Percentiles rank a stretch among this genome's conserved stretches.
Conservation (phyloP, 2,329 filamentous ascomycete genomes). For the Arthrobotrys iridis region DNA sequence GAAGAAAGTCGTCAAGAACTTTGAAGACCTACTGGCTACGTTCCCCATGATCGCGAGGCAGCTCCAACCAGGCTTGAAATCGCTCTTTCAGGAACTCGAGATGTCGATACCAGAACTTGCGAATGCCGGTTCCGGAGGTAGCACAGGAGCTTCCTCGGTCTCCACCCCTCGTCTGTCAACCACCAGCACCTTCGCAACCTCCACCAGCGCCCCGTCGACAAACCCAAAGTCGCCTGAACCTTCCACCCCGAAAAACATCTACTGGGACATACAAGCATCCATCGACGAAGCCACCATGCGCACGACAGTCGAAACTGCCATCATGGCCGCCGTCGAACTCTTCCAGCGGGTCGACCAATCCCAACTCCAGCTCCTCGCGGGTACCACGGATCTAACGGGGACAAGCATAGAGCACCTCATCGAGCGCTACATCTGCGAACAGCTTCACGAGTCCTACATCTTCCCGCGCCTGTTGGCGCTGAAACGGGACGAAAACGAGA, state of each 20-base stretch:
- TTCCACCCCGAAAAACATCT: slow-evolving; percentile 54
- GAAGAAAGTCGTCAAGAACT: slow-evolving; percentile 92
- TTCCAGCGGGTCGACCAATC: slow-evolving; percentile 97
- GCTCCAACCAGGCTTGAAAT: slow-evolving; percentile 91
- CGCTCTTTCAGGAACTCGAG: slow-evolving; percentile 89
- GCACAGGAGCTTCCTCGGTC: slow-evolving; percentile 69
- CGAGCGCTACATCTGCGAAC: slow-evolving; percentile 91
- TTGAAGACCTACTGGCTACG: slow-evolving; percentile 85
- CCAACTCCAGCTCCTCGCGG: slow-evolving; percentile 87
- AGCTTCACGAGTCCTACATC: slow-evolving; percentile 83
- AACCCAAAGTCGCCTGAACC: slow-evolving; percentile 64
- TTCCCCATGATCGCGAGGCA: slow-evolving; percentile 96
- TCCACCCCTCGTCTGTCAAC: slow-evolving; percentile 61
- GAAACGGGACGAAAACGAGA: slow-evolving; percentile 81
- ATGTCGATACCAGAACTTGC: slow-evolving; percentile 58
- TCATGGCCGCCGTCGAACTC: slow-evolving; percentile 91
- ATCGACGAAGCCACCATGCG: slow-evolving; percentile 87
- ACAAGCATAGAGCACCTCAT: slow-evolving; percentile 92
- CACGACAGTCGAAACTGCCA: slow-evolving; percentile 85
- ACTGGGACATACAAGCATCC: slow-evolving; percentile 40
- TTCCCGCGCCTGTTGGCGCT: slow-evolving; percentile 84
- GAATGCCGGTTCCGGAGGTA: neutral
- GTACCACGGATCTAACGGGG: slow-evolving; percentile 91
- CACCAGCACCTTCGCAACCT: slow-evolving; percentile 62
- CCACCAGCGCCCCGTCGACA: slow-evolving; percentile 45